These are phyloP conservation scores for Vigna hirtella DNA, from an alignment of 306 rosid genomes.

Conservation along the genomic window DNA sequence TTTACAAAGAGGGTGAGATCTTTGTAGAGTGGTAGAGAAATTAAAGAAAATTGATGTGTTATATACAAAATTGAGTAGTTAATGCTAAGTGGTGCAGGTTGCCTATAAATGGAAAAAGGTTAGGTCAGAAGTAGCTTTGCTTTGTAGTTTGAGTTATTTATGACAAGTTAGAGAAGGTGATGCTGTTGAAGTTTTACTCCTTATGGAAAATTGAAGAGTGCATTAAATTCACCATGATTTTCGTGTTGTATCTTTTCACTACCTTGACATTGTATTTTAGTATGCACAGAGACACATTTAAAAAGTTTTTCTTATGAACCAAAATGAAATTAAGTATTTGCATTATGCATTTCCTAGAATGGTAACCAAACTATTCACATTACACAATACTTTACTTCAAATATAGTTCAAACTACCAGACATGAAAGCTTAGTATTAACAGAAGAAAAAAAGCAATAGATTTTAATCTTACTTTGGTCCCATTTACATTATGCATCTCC, in stretches of 20 bases:
- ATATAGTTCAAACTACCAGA: constrained; percentile 30
- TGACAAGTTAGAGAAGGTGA: not conserved
- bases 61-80: not conserved
- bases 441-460: constrained; percentile 24
- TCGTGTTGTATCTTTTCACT: no score
- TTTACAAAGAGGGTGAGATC: not conserved
- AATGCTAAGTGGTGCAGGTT: not conserved
- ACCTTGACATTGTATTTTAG: not conserved
- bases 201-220: no score
- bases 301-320: not conserved
- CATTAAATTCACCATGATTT: no score
- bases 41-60: not conserved
- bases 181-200: no score
- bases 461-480: constrained; percentile 50
- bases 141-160: not conserved
- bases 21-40: not conserved
- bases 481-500: constrained; percentile 59
- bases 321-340: constrained; percentile 39
- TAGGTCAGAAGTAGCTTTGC: not conserved
- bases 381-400: constrained; percentile 26
- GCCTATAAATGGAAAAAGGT: not conserved
- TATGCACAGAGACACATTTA: not conserved
- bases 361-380: constrained; percentile 47
- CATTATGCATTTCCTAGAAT: constrained; percentile 44
- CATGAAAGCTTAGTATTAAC: constrained; percentile 44